Base-by-base conservation (phyloP, 2,329 filamentous ascomycete genomes). In the Pestalotiopsis sp. region DNA sequence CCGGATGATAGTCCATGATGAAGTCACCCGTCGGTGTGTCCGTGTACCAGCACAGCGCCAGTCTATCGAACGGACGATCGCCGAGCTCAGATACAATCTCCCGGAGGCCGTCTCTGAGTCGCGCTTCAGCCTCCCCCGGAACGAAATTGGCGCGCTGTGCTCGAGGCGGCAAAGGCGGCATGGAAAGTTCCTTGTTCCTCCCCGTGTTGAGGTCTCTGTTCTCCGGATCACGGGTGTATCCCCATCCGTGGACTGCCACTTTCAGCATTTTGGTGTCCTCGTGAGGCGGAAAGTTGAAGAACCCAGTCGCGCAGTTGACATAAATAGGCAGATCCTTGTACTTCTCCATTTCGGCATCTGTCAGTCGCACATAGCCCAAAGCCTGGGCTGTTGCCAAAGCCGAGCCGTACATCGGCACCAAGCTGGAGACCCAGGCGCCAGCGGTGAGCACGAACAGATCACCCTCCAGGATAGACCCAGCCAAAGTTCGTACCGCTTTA, bases 21-120 rank as follows among this genome's bases (percentile, higher is more conserved):
- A 79, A 80, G 64, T 80, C 74, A 2, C 78, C 76, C 4, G 66
- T 75, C 5, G 77, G 76, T 6, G 79, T 80, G 64, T 80, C 78
- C 0, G 73, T 76, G 66, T 80, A 80, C 78, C 77, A 80, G 68
- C 79, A 80, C n/a, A 80, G 49, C 11, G 73, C 68, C 9, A 73
- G 70, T 17, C 63, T 68, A 5, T 74, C 70, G 60, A 77, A 79
- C 1, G 71, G 64, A 4, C 78, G 72, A n/a, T 74, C 71, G 4
- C 68, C 73, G 3, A 78, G 68, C 39, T 73, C 70, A 0, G 71
- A 70, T 1, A 75, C 39, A 20, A 73, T 68, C 59, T 74, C 68
- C 17, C 57, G 58, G n/a, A 75, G 36, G 3, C 73, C 73, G 6
- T 71, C 66, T 14, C 70, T 60, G 3, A 75, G 68, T 4, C 70